Base-by-base conservation (phyloP, 768 basidiomycete species). In the Amanita fuliginea region DNA sequence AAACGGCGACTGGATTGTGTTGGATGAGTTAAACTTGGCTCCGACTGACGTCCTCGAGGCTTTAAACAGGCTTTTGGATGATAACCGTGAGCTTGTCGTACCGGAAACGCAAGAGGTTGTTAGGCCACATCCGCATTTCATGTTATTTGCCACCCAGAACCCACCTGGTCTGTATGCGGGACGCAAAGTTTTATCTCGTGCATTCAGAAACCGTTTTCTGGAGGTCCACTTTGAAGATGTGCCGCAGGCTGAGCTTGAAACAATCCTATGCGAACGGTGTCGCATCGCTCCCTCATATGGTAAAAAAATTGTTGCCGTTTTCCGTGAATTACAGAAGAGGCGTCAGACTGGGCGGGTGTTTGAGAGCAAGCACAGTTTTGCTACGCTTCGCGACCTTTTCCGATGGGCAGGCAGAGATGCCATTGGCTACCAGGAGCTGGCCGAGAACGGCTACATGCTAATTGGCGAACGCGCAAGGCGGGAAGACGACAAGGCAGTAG, bases 151-250 rank as follows among this genome's bases (percentile, higher is more conserved):
- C 3, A 97, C 96, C 0, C 96, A 98, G 64, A 98, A 99, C 63
- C 96, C 96, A 16, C 88, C 95, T 0, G 95, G 95, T 2, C 63
- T 97, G 21, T 98, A 98, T 60, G 95, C 85, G 2, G 96, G 96
- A 5, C 76, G 96, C 55, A 99, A 99, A 60, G 77, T 95, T 6
- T 67, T 98, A 9, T 98, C 95, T 3, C 80, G 96, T 7, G 96
- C 96, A 0, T 97, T 99, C 69, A 80, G 96, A 26, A 96, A 93
- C 65, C 87, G 96, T 5, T 98, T 98, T 66, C 77, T 99, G 14
- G 96, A 99, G 63, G 89, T 98, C 18, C 93, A 97, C 61, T 98
- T 97, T 60, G 86, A 90, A 47, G 95, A 99, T 56, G 94, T 98
- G 0, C 96, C 96, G 0, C 90, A 97, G 63, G 74, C 73, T 4